These are phyloP conservation scores for Eucalyptus cladocalyx DNA, from an alignment of 345 rosid species.

Conservation along the genomic window DNA sequence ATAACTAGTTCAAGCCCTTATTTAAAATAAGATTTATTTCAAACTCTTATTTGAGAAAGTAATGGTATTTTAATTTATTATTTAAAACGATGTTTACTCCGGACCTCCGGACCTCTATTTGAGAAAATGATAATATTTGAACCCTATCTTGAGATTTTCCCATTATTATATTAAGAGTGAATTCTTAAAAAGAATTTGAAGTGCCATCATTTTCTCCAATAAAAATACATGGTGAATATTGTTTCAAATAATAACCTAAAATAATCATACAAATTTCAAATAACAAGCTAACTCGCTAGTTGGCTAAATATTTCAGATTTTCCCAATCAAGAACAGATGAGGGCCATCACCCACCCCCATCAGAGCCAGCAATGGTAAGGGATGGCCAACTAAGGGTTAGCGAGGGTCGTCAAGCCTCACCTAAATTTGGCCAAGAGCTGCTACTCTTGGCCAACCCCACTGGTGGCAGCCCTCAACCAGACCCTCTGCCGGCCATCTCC, in stretches of 20 bases:
- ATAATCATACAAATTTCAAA: too few relatives aligned
- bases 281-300: accelerated
- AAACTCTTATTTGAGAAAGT: accelerated
- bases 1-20: accelerated
- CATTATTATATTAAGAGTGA: too few relatives aligned
- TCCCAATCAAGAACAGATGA: too few relatives aligned
- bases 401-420: too few relatives aligned
- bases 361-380: accelerated
- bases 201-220: accelerated
- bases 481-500: accelerated
- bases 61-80: accelerated
- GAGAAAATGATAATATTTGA: accelerated
- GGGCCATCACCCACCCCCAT: too few relatives aligned
- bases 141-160: accelerated
- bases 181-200: too few relatives aligned
- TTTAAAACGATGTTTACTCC: accelerated
- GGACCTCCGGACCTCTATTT: accelerated
- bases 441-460: too few relatives aligned
- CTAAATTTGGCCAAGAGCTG: too few relatives aligned
- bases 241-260: accelerated
- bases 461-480: accelerated
- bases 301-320: accelerated
- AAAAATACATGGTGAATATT: accelerated
- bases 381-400: accelerated
- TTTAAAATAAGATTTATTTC: too few relatives aligned